Base-by-base conservation (phyloP, 2,329 filamentous ascomycete species). In the Dothideomycetes sp. region DNA sequence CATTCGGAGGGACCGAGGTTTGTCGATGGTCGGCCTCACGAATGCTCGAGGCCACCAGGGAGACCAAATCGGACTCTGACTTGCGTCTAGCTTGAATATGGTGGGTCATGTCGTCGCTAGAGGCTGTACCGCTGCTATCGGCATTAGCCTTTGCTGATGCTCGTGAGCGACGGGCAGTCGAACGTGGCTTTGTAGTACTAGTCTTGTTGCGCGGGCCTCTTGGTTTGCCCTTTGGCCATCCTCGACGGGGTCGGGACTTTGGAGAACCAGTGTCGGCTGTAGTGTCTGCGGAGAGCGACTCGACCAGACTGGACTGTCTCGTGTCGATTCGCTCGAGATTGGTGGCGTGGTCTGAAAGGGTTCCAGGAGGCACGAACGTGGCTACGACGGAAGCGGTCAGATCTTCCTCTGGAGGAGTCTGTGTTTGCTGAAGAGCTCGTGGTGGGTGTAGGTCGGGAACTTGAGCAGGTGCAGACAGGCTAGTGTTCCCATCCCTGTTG, bases 171-270 rank as follows among this genome's bases (percentile, higher is more conserved):
- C 37, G 37, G 3, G 40, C 33, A 15, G 41, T 10, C 7, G 29
- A 38, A 4, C 40, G 77, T 80, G 34, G 76, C 77, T 37, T 85
- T 72, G 43, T 34, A 11, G 19, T 29, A 2, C 30, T 36, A 17
- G 29, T 40, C 29, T 47, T 47, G 32, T 41, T 45, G 15, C 42
- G 34, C 18, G 63, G 50, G 7, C 59, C 61, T 34, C 63, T 56
- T 11, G 65, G 58, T 45, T 68, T 69, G 27, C 63, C 64, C 48
- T 68, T 69, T 10, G 64, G 62, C 61, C 59, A 63, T 10, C 62
- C 62, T 43, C 64, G 58, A 41, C 57, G 49, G 35, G 52, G 29
- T 30, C 19, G 40, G 37, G 27, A 44, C 36, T 29, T 17, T 14
- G 39, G 39, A 16, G 12, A 24, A 12, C 37, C 39, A 5, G 19